Evolutionary conservation across 306 rosid species (phyloP).

Genomic region (Delonix regia): DNA sequence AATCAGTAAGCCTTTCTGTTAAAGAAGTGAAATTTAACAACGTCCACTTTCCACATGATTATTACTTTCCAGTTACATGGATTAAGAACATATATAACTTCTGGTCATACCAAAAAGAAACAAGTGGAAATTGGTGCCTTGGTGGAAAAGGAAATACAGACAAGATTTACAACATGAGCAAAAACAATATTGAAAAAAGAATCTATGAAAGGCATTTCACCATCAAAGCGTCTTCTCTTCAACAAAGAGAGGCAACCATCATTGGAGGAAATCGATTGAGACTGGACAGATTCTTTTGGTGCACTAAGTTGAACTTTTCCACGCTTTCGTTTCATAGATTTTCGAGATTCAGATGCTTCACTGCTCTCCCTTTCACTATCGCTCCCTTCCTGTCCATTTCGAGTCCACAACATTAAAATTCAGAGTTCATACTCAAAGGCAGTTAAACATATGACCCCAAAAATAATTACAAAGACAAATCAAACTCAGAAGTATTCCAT

Average conservation of each 20-base stretch:
- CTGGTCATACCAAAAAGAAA: background rate
- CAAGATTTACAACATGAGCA: background rate
- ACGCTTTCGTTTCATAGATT: constrained; percentile 58
- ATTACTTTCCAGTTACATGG: background rate
- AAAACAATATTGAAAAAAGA: background rate
- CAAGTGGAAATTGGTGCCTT: background rate
- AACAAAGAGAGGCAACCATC: constrained; percentile 73
- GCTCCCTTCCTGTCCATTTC: constrained; percentile 65
- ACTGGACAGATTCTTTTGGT: constrained; percentile 55
- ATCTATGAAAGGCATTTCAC: constrained; percentile 43
- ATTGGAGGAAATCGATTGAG: constrained; percentile 53
- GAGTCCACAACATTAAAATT: constrained; percentile 30
- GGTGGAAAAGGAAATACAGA: background rate
- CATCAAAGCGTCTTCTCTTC: constrained; percentile 66
- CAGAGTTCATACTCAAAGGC: constrained; percentile 26
- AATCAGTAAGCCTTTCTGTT: background rate
- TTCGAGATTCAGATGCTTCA: constrained; percentile 58
- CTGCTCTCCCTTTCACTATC: constrained; percentile 80
- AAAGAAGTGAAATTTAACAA: background rate
- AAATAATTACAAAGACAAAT: background rate
- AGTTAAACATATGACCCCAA: background rate
- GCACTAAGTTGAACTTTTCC: constrained; percentile 54
- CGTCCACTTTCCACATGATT: background rate
- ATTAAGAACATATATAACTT: background rate
- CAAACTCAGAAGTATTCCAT: background rate